Evolutionary conservation across 768 basidiomycete species (phyloP), one percentile per base, ranked within the genome.

Genomic region (Tricholomella constricta): DNA sequence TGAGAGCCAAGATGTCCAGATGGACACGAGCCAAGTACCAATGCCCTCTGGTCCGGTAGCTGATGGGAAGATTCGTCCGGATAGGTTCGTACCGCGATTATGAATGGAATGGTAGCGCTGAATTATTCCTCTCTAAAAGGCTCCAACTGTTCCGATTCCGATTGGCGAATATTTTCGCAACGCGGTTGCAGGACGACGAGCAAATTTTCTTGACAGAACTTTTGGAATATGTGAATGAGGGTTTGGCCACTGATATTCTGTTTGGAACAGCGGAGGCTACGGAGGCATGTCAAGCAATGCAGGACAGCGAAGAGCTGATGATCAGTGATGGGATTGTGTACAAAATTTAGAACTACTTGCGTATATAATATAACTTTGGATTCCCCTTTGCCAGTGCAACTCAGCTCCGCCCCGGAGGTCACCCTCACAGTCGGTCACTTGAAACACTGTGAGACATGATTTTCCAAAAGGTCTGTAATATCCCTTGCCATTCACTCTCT

Each of bases 221-320:
- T 22, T 70, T 96, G 25, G 81, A 85, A 58, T 68, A 81, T 48
- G 75, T 97, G 65, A 98, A 98, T 64, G 78, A 83, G 51, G 91
- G 91, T 19, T 68, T 97, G 49, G 62, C 80, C 8, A 81, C 82
- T 2, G 81, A 80, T 41, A 77, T 77, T 15, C 72, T 94, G 34
- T 98, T 92, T 68, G 89, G 91, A 2, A 88, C 85, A 0, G 77
- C 79, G 11, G 96, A 98, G 69, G 96, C 90, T 1, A 84, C 82
- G 5, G 75, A 78, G 48, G 84, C 86, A 20, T 86, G 88, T 52
- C 77, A 83, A 57, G 69, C 76, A 31, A 97, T 98, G 95, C 79
- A 81, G 23, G 85, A 87, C 15, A 76, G 74, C 11, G 86, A 91
- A 48, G 89, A 95, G 69, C 75, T 98, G 56, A 92, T 97, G 90